Percentiles rank a stretch among this genome's conserved stretches.
Conservation (phyloP, 1,284 basidiomycete species). For the Marasmius tenuissimus region DNA sequence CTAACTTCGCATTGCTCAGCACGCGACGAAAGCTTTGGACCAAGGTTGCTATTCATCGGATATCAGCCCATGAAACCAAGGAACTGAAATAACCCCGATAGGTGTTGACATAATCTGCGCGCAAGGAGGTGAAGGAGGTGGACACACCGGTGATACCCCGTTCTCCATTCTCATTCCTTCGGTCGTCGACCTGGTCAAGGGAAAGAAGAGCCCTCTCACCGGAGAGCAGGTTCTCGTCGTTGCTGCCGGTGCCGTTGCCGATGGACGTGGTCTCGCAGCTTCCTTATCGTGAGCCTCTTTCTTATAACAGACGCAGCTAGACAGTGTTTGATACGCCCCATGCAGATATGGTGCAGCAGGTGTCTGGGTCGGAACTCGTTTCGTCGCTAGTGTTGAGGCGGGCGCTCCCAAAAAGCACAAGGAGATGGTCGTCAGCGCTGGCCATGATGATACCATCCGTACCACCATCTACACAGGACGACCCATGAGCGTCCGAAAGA, state of each 20-base stretch:
- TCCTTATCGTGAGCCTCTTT: conserved; percentile 59
- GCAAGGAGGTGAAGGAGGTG: conserved; percentile 78
- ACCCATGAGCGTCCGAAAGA: conserved; percentile 80
- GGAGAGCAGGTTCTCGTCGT: conserved; percentile 77
- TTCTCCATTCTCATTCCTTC: conserved; percentile 81
- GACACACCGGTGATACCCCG: conserved; percentile 75
- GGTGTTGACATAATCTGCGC: conserved; percentile 89
- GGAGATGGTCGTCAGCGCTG: conserved; percentile 61
- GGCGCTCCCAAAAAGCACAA: conserved; percentile 83
- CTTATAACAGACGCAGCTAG: neutral
- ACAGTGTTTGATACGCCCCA: conserved; percentile 1
- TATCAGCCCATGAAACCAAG: neutral
- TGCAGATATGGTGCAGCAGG: conserved; percentile 73
- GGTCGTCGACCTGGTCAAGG: conserved; percentile 74
- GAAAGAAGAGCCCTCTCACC: conserved; percentile 67
- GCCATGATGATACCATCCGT: conserved; percentile 70
- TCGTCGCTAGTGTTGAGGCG: conserved; percentile 83
- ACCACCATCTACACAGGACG: conserved; percentile 84
- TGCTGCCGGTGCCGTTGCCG: conserved; percentile 82
- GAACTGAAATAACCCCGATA: conserved; percentile 17
- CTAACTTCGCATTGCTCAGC: conserved; percentile 38
- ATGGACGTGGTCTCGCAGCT: conserved; percentile 81
- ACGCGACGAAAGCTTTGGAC: conserved; percentile 77
- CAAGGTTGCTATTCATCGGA: conserved; percentile 42
- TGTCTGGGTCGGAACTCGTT: conserved; percentile 91